Evolutionary conservation across 108 stramenopile species (phyloP), one percentile per base, ranked within the genome.

Genomic region (Stephanodiscus triporus): DNA sequence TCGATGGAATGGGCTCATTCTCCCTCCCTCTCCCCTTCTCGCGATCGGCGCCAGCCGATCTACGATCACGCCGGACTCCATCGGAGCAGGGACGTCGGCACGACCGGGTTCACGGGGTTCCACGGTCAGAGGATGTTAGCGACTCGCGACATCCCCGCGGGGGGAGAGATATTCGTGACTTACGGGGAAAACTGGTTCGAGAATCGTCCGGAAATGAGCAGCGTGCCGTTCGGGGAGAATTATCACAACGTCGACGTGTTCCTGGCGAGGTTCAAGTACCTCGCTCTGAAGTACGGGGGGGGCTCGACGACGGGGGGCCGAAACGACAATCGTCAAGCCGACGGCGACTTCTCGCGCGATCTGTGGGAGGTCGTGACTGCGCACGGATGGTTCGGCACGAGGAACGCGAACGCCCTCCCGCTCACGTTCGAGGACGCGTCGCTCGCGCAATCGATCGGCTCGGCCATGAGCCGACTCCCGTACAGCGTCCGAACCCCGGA

Each of bases 101-200:
- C 78, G 0, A 51, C 51, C 17, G 82, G 78, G 16, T 83, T 83
- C 50, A 76, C 82, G 0, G 78, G 78, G 14, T 83, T 49, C 66
- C 45, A 83, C 62, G 76, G 73, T 51, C 78, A 78, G 50, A 67
- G 62, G 45, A 83, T 80, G 82, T 57, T 79, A 7, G 49, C 82
- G 10, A 19, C 9, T 0, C 61, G 68, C 3, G 0, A 36, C 6
- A 70, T 83, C n/a, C 81, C 81, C 0, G 65, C 58, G 4, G 83
- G 83, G n/a, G 80, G 75, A 20, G 84, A 85, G 51, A 81, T 85
- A 40, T 85, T 85, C 55, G 81, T 76, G 42, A 38, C 29, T 32
- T 85, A 85, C 54, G 84, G 84, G 1, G 80, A 85, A 24, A 14
- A 51, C 19, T 85, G 84, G 84, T 81, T 85, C 51, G 13, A 38